Evolutionary conservation across 2,329 filamentous ascomycete species (phyloP), one percentile per base, ranked within the genome.

Genomic region (Colletotrichum sp.): DNA sequence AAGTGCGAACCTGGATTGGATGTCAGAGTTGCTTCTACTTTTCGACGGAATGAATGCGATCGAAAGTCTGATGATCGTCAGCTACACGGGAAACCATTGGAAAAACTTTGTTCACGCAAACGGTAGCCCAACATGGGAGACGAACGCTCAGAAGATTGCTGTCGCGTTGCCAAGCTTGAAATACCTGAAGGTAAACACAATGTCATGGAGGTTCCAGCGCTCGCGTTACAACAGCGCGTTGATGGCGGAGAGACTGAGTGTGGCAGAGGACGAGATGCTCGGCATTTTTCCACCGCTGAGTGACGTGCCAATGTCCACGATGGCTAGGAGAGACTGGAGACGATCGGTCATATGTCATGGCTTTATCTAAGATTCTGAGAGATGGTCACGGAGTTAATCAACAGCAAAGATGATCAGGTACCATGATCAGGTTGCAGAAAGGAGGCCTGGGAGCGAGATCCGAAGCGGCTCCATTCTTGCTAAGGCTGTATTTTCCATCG

Each of bases 41-140:
- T 6, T 49, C n/a, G 6, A 13, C 10, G 44, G 44, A 8, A 21
- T 49, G 44, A 0, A 21, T 1, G 0, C 44, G 44, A 21, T 49
- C 10, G 44, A 49, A 8, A 6, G 4, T 2, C 0, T 49, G 18
- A 49, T 49, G 44, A 21, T 49, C 44, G 44, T 49, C n/a, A 49
- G 44, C 44, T 49, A 49, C 44, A 21, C 0, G 18, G 10, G 6
- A 12, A 2, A 21, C 18, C 3, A 5, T 1, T 49, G 44, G n/a
- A 2, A 4, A 2, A 7, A 1, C 6, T 21, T 49, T 49, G 10
- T 10, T 0, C n/a, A 7, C 44, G 6, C 6, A 21, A 0, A 2
- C 44, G 10, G 7, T 4, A 21, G 3, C 4, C 18, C 2, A 13
- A 12, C 10, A 3, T 49, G 44, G 44, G 44, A 49, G 44, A 0